Evolutionary conservation across 257 asterid species (phyloP).

Genomic region (Penstemon newberryi): DNA sequence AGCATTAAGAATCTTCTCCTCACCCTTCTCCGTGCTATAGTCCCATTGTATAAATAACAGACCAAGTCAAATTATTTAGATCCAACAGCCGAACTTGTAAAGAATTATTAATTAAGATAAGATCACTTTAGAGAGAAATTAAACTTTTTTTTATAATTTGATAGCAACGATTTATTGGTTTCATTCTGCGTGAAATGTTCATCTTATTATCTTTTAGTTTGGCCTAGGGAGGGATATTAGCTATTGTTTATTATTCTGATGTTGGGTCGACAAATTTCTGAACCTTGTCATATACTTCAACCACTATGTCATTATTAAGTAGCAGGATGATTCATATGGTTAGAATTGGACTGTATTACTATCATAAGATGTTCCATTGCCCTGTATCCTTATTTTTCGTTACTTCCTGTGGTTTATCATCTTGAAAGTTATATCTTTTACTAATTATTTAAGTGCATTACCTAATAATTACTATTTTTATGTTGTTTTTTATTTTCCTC

Average conservation of each 20-base stretch:
- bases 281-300: no score
- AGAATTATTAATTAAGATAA: no score
- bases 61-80: not conserved
- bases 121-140: no score
- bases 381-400: not conserved
- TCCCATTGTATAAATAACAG: not conserved
- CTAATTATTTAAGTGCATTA: not conserved
- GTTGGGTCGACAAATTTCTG: no score
- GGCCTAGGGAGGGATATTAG: no score
- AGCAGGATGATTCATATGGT: not conserved
- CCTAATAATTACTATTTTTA: conserved; percentile 7
- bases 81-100: not conserved
- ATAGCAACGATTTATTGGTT: no score
- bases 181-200: no score
- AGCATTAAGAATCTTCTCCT: not conserved
- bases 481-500: conserved; percentile 25
- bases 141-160: no score
- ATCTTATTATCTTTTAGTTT: no score
- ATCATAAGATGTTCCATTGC: not conserved
- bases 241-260: no score
- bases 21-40: not conserved
- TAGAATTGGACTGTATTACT: not conserved
- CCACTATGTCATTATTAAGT: no score
- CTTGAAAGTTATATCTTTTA: not conserved
- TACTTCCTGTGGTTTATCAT: not conserved